These are phyloP conservation scores for Aspergillus viridinutans DNA, from an alignment of 2,329 filamentous ascomycete species.

Conservation along the genomic window DNA sequence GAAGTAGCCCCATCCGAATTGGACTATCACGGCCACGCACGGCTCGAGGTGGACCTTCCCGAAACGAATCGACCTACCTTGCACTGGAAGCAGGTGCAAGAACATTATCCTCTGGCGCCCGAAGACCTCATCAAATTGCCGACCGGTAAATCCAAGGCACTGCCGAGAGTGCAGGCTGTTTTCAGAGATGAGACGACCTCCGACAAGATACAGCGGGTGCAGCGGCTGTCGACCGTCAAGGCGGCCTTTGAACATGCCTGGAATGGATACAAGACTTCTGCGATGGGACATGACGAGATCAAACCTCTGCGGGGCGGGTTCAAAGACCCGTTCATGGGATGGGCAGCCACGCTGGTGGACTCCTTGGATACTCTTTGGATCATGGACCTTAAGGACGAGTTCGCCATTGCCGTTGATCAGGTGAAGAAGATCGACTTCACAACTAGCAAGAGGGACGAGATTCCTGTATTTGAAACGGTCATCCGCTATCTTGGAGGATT, in stretches of 20 bases:
- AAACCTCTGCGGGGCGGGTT: conserved; percentile 63
- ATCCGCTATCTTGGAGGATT: conserved; percentile 89
- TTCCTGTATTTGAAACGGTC: conserved; percentile 88
- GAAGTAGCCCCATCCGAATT: background rate
- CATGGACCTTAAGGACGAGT: conserved; percentile 73
- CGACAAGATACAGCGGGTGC: conserved; percentile 58
- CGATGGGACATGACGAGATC: conserved; percentile 85
- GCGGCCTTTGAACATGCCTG: conserved; percentile 73
- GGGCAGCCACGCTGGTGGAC: conserved; percentile 85
- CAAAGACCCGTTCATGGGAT: conserved; percentile 82
- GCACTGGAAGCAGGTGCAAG: conserved; percentile 70
- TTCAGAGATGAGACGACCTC: conserved; percentile 62
- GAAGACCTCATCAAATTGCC: conserved; percentile 73
- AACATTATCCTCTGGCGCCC: conserved; percentile 71
- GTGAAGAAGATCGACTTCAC: conserved; percentile 80
- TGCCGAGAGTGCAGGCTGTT: conserved; percentile 71
- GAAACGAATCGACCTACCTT: conserved; percentile 33
- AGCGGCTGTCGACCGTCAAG: conserved; percentile 64
- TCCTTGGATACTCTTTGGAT: conserved; percentile 81
- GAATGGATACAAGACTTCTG: conserved; percentile 73
- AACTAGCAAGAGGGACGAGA: conserved; percentile 60
- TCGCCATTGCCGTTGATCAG: conserved; percentile 68
- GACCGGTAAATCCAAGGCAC: conserved; percentile 61
- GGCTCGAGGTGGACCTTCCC: conserved; percentile 27
- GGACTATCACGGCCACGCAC: conserved; percentile 30